phyloP scores from a whole-genome alignment of 1,284 basidiomycete species.

The Cutaneotrichosporon cutaneum region DNA sequence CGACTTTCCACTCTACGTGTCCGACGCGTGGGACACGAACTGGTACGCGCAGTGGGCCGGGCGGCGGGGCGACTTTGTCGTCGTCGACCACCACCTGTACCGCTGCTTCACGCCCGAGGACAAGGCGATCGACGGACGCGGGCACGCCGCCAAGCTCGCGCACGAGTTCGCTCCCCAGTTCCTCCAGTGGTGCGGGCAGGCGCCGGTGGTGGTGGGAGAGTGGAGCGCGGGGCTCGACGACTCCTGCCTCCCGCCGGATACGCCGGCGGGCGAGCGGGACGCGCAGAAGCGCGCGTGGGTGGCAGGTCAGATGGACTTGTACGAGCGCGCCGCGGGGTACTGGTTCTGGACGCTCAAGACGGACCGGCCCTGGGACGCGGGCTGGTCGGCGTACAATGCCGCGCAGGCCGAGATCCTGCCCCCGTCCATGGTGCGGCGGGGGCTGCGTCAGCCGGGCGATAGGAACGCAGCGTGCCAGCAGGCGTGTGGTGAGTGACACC shows the following conservation, averaged over 20 bases:
- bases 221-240: constrained; percentile 79
- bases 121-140: constrained; percentile 59
- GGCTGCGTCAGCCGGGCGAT: constrained; percentile 36
- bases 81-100: constrained; percentile 82
- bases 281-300: constrained; percentile 60
- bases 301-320: constrained; percentile 67
- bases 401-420: constrained; percentile 66
- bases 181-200: constrained; percentile 16
- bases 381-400: constrained; percentile 75
- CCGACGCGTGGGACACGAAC: constrained; percentile 74
- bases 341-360: constrained; percentile 91
- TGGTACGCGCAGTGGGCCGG: constrained; percentile 64
- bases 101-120: constrained; percentile 64
- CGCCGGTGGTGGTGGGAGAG: constrained; percentile 72
- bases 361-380: constrained; percentile 64
- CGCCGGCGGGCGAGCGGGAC: constrained; percentile 57
- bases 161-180: constrained; percentile 30
- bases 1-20: constrained; percentile 67
- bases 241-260: constrained; percentile 58
- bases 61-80: constrained; percentile 56
- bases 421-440: constrained; percentile 51
- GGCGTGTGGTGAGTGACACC: constrained; percentile 54
- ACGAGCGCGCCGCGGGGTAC: constrained; percentile 71
- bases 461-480: constrained; percentile 51
- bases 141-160: constrained; percentile 58